These are phyloP conservation scores for Clonostachys solani DNA, from an alignment of 2,329 filamentous ascomycete species.

Conservation along the genomic window DNA sequence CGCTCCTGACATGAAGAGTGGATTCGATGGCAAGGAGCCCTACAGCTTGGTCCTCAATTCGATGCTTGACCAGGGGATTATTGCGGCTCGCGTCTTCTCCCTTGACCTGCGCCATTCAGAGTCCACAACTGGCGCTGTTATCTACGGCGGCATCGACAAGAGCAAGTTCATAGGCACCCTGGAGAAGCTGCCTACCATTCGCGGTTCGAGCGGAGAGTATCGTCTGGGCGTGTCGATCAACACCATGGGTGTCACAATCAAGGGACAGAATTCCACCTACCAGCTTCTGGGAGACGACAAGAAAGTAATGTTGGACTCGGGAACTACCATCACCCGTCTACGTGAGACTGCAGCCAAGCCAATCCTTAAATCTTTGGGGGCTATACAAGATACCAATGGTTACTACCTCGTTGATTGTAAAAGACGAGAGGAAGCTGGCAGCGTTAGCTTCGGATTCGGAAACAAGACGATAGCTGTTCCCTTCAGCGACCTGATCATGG, in stretches of 20 bases:
- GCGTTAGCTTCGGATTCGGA: conserved; percentile 44
- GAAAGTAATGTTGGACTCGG: conserved; percentile 46
- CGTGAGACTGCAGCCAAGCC: conserved; percentile 33
- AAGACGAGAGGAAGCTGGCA: conserved; percentile 25
- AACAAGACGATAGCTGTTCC: conserved; percentile 33
- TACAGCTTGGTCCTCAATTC: conserved; percentile 53
- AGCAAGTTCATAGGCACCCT: conserved; percentile 45
- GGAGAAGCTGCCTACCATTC: conserved; percentile 34
- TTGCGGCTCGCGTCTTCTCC: conserved; percentile 44
- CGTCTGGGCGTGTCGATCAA: conserved; percentile 27
- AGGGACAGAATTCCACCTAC: conserved; percentile 6
- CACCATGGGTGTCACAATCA: conserved; percentile 21
- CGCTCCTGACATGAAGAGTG: conserved; percentile 31
- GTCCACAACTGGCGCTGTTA: conserved; percentile 38
- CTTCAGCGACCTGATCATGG: conserved; percentile 44
- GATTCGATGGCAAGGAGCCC: conserved; percentile 26
- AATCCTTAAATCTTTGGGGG: conserved; percentile 37
- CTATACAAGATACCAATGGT: conserved; percentile 29
- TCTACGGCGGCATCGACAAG: conserved; percentile 49
- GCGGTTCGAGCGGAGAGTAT: conserved; percentile 24
- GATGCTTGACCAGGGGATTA: conserved; percentile 39
- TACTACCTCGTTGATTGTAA: conserved; percentile 40
- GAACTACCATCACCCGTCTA: conserved; percentile 44
- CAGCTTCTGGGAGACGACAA: conserved; percentile 20
- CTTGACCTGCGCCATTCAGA: conserved; percentile 43